Percentiles rank a stretch among this genome's conserved stretches.
phyloP scores from a whole-genome alignment of 768 basidiomycete species.

The Boletus subcaerulescens region DNA sequence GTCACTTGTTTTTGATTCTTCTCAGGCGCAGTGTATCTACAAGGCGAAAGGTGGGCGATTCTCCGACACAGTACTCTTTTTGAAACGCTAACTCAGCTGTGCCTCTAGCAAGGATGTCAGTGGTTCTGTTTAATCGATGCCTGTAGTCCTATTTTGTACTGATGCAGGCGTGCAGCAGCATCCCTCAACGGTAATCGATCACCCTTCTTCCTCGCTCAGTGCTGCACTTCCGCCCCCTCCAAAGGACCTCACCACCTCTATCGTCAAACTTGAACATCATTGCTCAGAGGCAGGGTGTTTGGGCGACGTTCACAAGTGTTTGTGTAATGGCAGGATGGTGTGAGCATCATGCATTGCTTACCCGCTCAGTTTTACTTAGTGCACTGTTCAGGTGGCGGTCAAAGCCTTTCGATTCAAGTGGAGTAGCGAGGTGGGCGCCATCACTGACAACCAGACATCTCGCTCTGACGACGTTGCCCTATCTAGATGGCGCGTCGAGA shows the following conservation, averaged over 20 bases:
- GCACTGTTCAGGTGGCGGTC: neutral
- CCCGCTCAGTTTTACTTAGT: neutral
- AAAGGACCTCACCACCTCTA: neutral
- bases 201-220: neutral
- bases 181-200: neutral
- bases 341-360: neutral
- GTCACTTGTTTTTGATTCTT: no score
- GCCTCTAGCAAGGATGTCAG: no score
- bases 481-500: slow-evolving; percentile 1
- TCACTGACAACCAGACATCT: neutral
- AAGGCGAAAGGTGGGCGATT: no score
- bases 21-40: no score
- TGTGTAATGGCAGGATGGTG: neutral
- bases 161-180: no score
- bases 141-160: no score
- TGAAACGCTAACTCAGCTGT: no score
- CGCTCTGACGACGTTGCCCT: neutral
- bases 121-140: no score
- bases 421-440: no score
- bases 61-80: no score
- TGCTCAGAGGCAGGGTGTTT: neutral
- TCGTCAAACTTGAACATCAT: neutral
- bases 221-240: neutral
- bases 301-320: neutral
- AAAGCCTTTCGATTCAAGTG: neutral